Evolutionary conservation across 371 early-diverging fungal genomes (phyloP).

Genomic region (Thermomucor indicae-seudaticae): DNA sequence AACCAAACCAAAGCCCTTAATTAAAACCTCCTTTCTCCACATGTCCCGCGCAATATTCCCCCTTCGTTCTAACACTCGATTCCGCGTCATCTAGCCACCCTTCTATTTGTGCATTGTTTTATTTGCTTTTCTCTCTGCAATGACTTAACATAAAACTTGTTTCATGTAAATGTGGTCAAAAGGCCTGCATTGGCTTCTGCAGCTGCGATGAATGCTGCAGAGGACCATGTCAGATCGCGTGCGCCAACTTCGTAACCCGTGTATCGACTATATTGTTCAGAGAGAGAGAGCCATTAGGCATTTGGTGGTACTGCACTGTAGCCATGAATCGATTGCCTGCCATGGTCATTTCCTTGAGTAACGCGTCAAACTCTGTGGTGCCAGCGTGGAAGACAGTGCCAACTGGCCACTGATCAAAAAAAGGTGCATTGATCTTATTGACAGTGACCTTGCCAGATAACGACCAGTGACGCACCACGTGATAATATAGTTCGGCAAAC

Average conservation of each 20-base stretch:
- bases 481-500: slow-evolving; percentile 64
- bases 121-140: no score
- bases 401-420: slow-evolving; percentile 37
- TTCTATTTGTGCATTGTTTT: no score
- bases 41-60: no score
- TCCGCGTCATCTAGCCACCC: no score
- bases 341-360: slow-evolving; percentile 21
- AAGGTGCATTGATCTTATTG: slow-evolving; percentile 31
- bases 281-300: slow-evolving; percentile 47
- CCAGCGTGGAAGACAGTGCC: slow-evolving; percentile 15
- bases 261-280: slow-evolving; percentile 62
- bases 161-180: no score
- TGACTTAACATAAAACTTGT: no score
- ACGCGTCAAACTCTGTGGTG: slow-evolving; percentile 10
- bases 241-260: slow-evolving; percentile 67
- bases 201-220: slow-evolving; percentile 60
- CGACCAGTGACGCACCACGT: slow-evolving; percentile 31
- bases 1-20: no score
- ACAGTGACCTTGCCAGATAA: slow-evolving; percentile 21
- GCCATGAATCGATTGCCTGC: slow-evolving; percentile 57
- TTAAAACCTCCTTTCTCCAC: no score
- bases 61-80: no score
- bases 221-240: slow-evolving; percentile 72
- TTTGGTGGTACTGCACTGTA: slow-evolving; percentile 52
- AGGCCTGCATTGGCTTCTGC: slow-evolving; percentile 3